Evolutionary conservation across 371 early-diverging fungal species (phyloP).

Genomic region (Modicella reniformis): DNA sequence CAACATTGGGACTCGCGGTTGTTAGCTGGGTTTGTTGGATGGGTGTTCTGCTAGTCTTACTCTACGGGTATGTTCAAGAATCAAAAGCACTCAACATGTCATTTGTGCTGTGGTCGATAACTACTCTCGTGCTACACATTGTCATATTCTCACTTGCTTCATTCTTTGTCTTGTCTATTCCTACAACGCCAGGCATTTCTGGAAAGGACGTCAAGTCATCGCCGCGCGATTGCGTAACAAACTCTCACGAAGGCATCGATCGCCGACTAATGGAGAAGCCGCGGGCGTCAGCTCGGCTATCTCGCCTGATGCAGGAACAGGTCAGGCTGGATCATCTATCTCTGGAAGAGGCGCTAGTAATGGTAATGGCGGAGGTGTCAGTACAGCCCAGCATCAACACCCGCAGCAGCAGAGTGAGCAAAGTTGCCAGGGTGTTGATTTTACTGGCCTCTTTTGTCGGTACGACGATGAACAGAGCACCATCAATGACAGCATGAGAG

Average conservation of each 20-base stretch:
- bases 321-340: constrained; percentile 12
- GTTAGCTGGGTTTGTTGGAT: constrained; percentile 52
- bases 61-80: constrained; percentile 42
- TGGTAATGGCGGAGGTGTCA: constrained; percentile 2
- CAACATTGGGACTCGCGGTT: constrained; percentile 38
- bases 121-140: too few species aligned
- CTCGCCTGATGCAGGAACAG: constrained; percentile 20
- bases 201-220: constrained; percentile 52
- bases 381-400: constrained; percentile 1
- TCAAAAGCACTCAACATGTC: too few species aligned
- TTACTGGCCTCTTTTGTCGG: constrained; percentile 44
- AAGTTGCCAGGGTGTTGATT: constrained; percentile 43
- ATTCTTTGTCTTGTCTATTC: neutral
- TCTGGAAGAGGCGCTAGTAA: constrained; percentile 17
- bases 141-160: neutral
- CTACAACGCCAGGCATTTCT: constrained; percentile 35
- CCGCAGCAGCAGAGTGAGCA: constrained; percentile 11
- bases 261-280: neutral
- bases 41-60: constrained; percentile 47
- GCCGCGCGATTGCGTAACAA: constrained; percentile 34
- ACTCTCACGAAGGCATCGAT: constrained; percentile 23
- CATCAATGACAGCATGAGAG: neutral
- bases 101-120: neutral
- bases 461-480: constrained; percentile 45
- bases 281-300: constrained; percentile 41